A percentile compares a stretch with the other conserved stretches of the same genome.
Evolutionary conservation across 2,329 filamentous ascomycete species (phyloP).

Genomic region (Neurospora sp.): DNA sequence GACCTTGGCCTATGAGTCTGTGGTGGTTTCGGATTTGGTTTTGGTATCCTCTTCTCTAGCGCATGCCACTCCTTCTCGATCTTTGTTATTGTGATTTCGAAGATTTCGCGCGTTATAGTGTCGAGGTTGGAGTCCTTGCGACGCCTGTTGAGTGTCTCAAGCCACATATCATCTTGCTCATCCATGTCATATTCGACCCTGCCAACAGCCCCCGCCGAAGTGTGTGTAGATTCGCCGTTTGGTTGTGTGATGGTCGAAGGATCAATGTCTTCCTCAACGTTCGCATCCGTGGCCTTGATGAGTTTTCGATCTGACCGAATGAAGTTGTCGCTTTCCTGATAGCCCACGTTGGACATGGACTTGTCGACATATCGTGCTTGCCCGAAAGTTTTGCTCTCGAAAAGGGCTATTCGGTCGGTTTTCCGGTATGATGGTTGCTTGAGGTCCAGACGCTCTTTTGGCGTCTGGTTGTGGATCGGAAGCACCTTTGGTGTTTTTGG

Average conservation of each 20-base stretch:
- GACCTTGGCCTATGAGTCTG: conserved; percentile 89
- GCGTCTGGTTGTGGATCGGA: conserved; percentile 70
- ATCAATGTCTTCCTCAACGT: conserved; percentile 49
- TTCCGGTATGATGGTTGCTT: conserved; percentile 66
- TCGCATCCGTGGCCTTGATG: conserved; percentile 51
- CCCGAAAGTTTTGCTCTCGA: conserved; percentile 76
- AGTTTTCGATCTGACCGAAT: conserved; percentile 65
- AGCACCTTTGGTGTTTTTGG: conserved; percentile 54
- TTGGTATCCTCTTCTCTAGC: conserved; percentile 90
- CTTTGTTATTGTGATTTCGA: conserved; percentile 97
- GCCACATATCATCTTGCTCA: conserved; percentile 95
- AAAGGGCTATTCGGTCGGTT: conserved; percentile 68
- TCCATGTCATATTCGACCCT: conserved; percentile 99
- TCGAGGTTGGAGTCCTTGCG: conserved; percentile 67
- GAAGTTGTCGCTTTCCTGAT: conserved; percentile 89
- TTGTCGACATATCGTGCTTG: conserved; percentile 90
- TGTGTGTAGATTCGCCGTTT: conserved; percentile 45
- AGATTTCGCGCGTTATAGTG: conserved; percentile 81
- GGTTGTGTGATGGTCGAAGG: conserved; percentile 33
- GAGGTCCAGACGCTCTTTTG: conserved; percentile 68
- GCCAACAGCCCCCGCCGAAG: conserved; percentile 47
- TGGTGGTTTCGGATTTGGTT: conserved; percentile 90
- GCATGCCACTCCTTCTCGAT: conserved; percentile 99
- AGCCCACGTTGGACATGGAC: conserved; percentile 90
- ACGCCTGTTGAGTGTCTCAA: conserved; percentile 71